phyloP scores from a whole-genome alignment of 768 basidiomycete genomes.

The Dendrothele bispora region DNA sequence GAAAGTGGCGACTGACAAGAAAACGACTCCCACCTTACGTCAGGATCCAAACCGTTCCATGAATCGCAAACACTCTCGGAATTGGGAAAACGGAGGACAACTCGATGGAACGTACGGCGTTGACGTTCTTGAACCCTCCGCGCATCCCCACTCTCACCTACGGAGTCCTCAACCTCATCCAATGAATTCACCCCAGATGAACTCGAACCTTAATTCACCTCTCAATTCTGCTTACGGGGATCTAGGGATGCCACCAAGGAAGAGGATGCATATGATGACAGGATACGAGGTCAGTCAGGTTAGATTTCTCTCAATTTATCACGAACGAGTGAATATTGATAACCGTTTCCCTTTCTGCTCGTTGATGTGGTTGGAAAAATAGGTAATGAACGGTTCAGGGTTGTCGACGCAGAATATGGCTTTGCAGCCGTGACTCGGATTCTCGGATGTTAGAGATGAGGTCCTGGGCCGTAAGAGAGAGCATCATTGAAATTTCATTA shows the following conservation, averaged over 20 bases:
- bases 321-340: too few species aligned
- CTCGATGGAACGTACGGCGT: conserved; percentile 39
- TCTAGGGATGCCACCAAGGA: conserved; percentile 56
- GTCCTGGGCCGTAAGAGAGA: too few species aligned
- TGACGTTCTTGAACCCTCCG: neutral
- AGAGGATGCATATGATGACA: conserved; percentile 64
- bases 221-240: conserved; percentile 37
- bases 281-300: conserved; percentile 57
- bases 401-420: conserved; percentile 57
- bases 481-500: too few species aligned
- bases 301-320: too few species aligned
- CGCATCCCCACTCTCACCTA: conserved; percentile 1
- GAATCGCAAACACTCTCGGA: conserved; percentile 60
- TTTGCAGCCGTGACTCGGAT: conserved; percentile 54
- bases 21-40: too few species aligned
- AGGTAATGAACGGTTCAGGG: conserved; percentile 49
- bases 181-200: too few species aligned
- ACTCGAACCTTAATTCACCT: conserved; percentile 4
- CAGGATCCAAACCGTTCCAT: conserved; percentile 35
- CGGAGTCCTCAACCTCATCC: conserved; percentile 2
- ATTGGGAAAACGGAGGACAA: conserved; percentile 58
- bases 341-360: too few species aligned
- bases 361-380: too few species aligned
- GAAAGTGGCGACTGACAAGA: too few species aligned
- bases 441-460: too few species aligned